Evolutionary conservation across 2,329 filamentous ascomycete genomes (phyloP).

Genomic region (Pseudogymnoascus sp.): DNA sequence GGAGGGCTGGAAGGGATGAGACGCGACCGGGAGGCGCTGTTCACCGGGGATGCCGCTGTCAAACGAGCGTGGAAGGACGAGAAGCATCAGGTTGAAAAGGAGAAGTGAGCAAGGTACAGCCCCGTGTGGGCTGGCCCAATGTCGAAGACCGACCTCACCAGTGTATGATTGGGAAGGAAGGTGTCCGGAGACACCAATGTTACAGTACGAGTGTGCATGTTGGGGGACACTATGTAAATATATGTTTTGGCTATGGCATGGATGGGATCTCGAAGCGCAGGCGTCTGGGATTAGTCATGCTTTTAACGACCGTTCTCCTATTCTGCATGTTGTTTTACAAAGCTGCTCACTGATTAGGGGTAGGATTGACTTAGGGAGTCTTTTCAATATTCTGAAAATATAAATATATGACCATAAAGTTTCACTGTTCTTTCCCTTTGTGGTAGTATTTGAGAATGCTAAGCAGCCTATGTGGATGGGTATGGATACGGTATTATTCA

Average conservation of each 20-base stretch:
- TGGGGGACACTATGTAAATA: conserved; percentile 4
- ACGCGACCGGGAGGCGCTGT: conserved; percentile 40
- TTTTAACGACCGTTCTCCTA: conserved; percentile 5
- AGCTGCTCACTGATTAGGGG: not conserved
- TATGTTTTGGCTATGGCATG: conserved; percentile 5
- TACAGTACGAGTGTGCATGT: not conserved
- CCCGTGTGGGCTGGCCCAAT: not conserved
- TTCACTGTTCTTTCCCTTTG: not conserved
- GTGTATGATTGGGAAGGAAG: not conserved
- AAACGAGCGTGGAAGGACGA: not conserved
- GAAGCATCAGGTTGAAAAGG: not conserved
- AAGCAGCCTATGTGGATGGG: not conserved
- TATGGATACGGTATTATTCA: not conserved
- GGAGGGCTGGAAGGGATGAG: conserved; percentile 66
- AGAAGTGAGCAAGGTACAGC: not conserved
- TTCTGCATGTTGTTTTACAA: conserved; percentile 7
- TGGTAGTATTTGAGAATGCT: not conserved
- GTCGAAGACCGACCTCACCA: not conserved
- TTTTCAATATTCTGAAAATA: not conserved
- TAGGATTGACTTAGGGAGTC: not conserved
- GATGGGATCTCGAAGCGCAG: conserved; percentile 6
- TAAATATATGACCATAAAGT: not conserved
- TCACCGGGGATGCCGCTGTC: not conserved
- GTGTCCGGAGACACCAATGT: not conserved
- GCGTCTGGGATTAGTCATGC: conserved; percentile 8